Evolutionary conservation across 768 basidiomycete genomes (phyloP), one percentile per base, ranked within the genome.

Genomic region (Lactifluus rugatus): DNA sequence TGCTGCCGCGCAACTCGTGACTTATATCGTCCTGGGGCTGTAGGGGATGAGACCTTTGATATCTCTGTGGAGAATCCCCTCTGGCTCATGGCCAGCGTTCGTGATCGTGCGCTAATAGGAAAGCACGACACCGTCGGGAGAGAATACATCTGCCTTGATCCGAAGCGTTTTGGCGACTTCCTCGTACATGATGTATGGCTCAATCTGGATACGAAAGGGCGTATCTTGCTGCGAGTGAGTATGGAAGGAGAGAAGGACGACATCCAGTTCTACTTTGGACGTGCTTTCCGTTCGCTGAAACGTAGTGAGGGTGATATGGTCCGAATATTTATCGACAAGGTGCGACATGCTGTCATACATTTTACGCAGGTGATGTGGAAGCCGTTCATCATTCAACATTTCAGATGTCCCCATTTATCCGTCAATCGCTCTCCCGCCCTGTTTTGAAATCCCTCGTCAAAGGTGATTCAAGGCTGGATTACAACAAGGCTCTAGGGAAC

Each of bases 211-310:
- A 83, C 85, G 0, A 79, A 83, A 54, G 93, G 96, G 5, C 81
- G 92, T 34, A 79, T 97, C 50, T 73, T 96, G 37, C 75, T 96
- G 32, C 81, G 96, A 19, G 80, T 98, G 57, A 94, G 92, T 68
- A 96, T 98, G 93, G 96, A 99, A 68, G 93, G 94, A 53, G 96
- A 98, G 78, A 93, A 95, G 72, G 93, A 96, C 65, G 96, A 99
- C 69, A 90, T 93, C 8, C 89, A 89, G 64, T 99, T 96, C 76
- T 94, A 89, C 76, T 99, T 98, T 66, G 96, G 96, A 26, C 80
- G 93, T 32, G 95, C 87, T 3, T 99, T 99, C 78, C 79, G 95
- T 47, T 91, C 85, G 39, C 70, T 99, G 64, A 97, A 97, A 72
- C 77, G 93, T 32, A 90, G 93, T 0, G 93, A 98, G 68, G 84